A percentile compares a stretch with the other conserved stretches of the same genome.
Evolutionary conservation across 768 basidiomycete genomes (phyloP).

Genomic region (Suillus paluster): DNA sequence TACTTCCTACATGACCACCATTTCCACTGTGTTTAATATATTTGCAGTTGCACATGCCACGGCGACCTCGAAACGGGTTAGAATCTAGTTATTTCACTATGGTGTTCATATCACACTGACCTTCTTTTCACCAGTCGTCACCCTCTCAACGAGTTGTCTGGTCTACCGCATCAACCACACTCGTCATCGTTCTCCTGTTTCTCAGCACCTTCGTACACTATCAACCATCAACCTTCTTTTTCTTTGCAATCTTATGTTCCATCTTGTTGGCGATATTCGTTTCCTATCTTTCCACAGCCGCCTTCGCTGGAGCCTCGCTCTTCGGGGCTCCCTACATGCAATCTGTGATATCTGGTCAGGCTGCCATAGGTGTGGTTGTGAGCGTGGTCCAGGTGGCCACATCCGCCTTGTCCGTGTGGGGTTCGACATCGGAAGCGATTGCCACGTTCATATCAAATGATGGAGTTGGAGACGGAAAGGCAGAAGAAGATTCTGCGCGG

Average conservation of each 20-base stretch:
- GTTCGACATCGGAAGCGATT: slow-evolving; percentile 36
- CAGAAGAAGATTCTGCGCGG: slow-evolving; percentile 70
- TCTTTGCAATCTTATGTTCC: slow-evolving; percentile 66
- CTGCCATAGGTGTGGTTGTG: slow-evolving; percentile 81
- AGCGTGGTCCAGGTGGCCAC: slow-evolving; percentile 77
- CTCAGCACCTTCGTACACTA: slow-evolving; percentile 66
- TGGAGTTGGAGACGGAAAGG: slow-evolving; percentile 38
- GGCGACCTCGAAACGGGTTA: slow-evolving; percentile 64
- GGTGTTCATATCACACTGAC: slow-evolving; percentile 7
- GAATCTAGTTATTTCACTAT: slow-evolving; percentile 23
- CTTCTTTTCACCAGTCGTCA: slow-evolving; percentile 49
- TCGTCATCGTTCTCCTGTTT: slow-evolving; percentile 57
- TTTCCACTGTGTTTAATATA: slow-evolving; percentile 68
- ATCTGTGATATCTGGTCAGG: slow-evolving; percentile 82
- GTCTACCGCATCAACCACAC: slow-evolving; percentile 24
- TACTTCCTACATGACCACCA: slow-evolving; percentile 65
- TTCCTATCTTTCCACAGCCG: slow-evolving; percentile 79
- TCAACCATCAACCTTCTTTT: slow-evolving; percentile 60
- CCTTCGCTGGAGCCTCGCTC: slow-evolving; percentile 77
- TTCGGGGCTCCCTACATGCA: slow-evolving; percentile 79
- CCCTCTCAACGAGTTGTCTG: slow-evolving; percentile 59
- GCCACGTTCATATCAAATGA: slow-evolving; percentile 25
- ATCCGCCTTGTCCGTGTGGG: slow-evolving; percentile 58
- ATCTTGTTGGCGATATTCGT: slow-evolving; percentile 62
- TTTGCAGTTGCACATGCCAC: slow-evolving; percentile 78